Evolutionary conservation across 164 flowering plant species (phyloP).

Genomic region (Dillenia turbinata): DNA sequence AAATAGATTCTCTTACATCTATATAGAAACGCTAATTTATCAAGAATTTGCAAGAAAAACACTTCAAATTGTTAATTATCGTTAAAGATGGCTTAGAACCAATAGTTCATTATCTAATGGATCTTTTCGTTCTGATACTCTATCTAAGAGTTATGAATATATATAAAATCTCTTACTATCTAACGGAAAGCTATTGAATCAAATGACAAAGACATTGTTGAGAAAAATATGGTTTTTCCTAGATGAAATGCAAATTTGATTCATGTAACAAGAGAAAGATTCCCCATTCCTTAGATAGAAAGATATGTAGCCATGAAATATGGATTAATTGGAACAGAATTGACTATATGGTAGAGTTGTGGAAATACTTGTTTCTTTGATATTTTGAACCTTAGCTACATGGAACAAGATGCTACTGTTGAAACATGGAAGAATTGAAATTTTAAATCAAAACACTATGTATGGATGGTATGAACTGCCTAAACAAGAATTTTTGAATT

Average conservation of each 20-base stretch:
- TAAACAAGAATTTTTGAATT: background rate
- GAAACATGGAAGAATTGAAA: background rate
- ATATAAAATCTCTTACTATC: background rate
- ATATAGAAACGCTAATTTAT: background rate
- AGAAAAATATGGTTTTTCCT: background rate
- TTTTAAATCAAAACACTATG: background rate
- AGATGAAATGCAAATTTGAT: background rate
- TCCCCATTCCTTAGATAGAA: background rate
- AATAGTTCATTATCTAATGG: too few relatives aligned
- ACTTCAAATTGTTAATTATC: too few relatives aligned
- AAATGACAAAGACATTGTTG: background rate
- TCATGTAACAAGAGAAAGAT: background rate
- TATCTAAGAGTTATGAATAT: background rate
- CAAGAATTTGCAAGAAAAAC: background rate
- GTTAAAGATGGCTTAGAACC: too few relatives aligned
- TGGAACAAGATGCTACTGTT: too few relatives aligned
- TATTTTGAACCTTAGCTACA: background rate
- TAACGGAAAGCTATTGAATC: background rate
- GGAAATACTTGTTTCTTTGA: background rate
- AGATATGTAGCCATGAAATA: background rate
- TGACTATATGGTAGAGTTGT: background rate
- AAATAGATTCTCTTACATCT: background rate
- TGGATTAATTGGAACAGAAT: background rate
- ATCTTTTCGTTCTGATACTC: too few relatives aligned
- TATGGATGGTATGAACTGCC: too few relatives aligned